Evolutionary conservation across 2,329 filamentous ascomycete species (phyloP).

Genomic region (Leptographium lundbergii): DNA sequence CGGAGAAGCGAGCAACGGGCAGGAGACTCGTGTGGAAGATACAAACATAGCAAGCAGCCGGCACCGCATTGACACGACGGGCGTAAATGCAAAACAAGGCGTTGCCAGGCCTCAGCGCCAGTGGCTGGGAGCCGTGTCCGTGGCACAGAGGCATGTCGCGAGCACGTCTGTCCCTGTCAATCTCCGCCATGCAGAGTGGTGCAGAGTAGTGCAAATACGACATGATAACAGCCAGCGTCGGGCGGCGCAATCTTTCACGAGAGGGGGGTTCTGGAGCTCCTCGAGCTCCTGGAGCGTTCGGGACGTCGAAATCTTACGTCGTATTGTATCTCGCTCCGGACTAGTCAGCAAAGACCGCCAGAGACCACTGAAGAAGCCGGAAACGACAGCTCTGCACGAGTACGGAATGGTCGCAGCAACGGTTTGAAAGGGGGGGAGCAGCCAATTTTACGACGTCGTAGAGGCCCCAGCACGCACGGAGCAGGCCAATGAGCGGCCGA

Average conservation of each 20-base stretch:
- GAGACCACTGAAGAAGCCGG: not conserved
- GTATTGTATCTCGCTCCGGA: not conserved
- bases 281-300: not conserved
- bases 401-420: not conserved
- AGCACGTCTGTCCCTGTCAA: not conserved
- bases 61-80: not conserved
- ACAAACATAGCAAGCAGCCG: too few relatives aligned
- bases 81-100: not conserved
- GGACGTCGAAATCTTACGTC: not conserved
- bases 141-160: not conserved
- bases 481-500: not conserved
- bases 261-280: not conserved
- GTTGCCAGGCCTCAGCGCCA: not conserved
- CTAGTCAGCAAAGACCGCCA: not conserved
- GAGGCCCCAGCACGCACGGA: not conserved
- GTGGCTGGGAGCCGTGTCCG: not conserved
- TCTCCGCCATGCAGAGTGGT: too few relatives aligned
- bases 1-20: not conserved
- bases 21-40: too few relatives aligned
- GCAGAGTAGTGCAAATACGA: not conserved
- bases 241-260: not conserved
- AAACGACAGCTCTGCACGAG: not conserved
- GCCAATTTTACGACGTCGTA: constrained; percentile 3
- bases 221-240: not conserved
- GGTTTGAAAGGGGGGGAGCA: not conserved